Evolutionary conservation across 441 rosid species (phyloP), one percentile per base, ranked within the genome.

Genomic region (Brassica balearica): DNA sequence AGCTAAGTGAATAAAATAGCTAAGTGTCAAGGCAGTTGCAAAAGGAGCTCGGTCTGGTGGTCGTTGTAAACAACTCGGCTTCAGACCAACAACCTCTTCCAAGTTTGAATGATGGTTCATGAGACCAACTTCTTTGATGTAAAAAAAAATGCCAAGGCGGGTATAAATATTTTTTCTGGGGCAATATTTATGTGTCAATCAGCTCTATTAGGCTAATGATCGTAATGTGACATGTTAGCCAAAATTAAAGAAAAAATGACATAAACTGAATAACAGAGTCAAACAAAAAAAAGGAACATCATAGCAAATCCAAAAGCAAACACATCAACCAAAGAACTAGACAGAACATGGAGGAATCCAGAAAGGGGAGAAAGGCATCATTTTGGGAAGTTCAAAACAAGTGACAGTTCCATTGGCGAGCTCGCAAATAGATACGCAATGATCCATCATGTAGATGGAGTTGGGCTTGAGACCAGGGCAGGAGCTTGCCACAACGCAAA

Each of bases 381-480:
- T 25, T 29, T 17, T 41, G 25, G 69, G 53, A 41, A 1, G 55
- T 1, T 19, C 9, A 38, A 38, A 38, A 66, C 15, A 27, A 10
- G 15, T 9, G 34, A 43, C 51, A 43, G 58, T n/a, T 48, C 19
- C 55, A 2, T 19, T n/a, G n/a, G 41, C 2, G 51, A 56, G 17
- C 34, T 70, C 51, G 11, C 3, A 55, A 19, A 70, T 51, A 32
- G 65, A 64, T 17, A 56, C 11, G 19, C 72, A n/a, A 55, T 29
- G 6, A 0, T 17, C 73, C 73, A 29, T 32, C 10, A 55, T 1
- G 38, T 70, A 70, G 65, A 70, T 11, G 6, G 73, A 70, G 51
- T 34, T 56, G 8, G 73, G 73, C 19, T 56, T 56, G 51, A 70
- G 73, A 70, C 73, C 73, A 70, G 73, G 73, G 51, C 73, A 70